phyloP scores from a whole-genome alignment of 495 filamentous ascomycete species.

The Cercophora newfieldiana region DNA sequence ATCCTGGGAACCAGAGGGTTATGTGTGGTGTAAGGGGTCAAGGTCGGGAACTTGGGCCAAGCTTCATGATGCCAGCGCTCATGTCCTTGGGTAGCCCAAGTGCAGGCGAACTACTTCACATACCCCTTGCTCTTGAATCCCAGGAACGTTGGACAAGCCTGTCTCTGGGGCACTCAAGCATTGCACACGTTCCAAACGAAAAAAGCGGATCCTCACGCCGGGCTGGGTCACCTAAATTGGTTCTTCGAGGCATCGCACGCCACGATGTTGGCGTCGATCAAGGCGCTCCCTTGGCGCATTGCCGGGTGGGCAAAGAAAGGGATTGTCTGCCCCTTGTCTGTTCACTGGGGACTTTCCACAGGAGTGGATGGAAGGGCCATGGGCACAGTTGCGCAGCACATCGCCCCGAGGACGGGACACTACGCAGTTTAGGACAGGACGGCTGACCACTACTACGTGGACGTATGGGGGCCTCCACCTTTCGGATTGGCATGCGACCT shows the following conservation, averaged over 20 bases:
- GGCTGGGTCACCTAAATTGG: slow-evolving; percentile 37
- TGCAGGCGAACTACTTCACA: slow-evolving; percentile 27
- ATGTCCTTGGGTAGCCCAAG: slow-evolving; percentile 25
- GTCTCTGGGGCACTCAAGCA: slow-evolving; percentile 29
- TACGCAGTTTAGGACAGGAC: slow-evolving; percentile 27
- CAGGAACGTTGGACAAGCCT: slow-evolving; percentile 27
- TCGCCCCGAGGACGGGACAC: slow-evolving; percentile 6
- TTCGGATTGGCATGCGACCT: slow-evolving; percentile 19
- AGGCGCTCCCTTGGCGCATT: slow-evolving; percentile 30
- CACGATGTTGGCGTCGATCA: slow-evolving; percentile 43
- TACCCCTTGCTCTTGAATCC: slow-evolving; percentile 27
- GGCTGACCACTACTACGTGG: slow-evolving; percentile 27
- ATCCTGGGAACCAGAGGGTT: slow-evolving; percentile 1
- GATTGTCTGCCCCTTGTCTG: slow-evolving; percentile 22
- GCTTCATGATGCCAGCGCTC: slow-evolving; percentile 31
- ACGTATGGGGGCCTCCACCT: slow-evolving; percentile 7
- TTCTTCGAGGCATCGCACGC: slow-evolving; percentile 30
- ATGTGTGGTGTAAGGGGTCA: slow-evolving; percentile 12
- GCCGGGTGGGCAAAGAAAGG: slow-evolving; percentile 19
- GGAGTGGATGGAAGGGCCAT: slow-evolving; percentile 21
- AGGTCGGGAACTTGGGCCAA: slow-evolving; percentile 14
- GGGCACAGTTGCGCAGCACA: slow-evolving; percentile 14
- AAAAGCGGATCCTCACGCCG: slow-evolving; percentile 29
- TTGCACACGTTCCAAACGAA: slow-evolving; percentile 34
- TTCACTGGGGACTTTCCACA: slow-evolving; percentile 19